Evolutionary conservation across 495 filamentous ascomycete species (phyloP).

Genomic region (Podospora bellae-mahoneyi): DNA sequence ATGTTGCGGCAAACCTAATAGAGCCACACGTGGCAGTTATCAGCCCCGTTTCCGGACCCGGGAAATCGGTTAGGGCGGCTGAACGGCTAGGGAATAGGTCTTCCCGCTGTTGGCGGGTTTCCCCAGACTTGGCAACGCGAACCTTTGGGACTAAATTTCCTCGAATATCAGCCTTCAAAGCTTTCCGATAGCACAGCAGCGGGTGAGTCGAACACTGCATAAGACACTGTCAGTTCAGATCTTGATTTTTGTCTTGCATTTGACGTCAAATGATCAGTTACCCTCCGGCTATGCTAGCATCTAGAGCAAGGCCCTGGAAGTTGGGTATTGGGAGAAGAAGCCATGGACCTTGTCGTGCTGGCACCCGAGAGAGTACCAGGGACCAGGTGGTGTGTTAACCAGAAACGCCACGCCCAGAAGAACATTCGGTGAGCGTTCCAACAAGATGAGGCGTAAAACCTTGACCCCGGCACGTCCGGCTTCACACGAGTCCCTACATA

Average conservation of each 20-base stretch:
- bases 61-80: neutral
- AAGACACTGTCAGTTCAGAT: neutral
- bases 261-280: neutral
- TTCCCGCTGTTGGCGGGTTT: neutral
- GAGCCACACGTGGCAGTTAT: neutral
- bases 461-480: no score
- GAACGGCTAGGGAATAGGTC: neutral
- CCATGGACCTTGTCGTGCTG: no score
- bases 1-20: neutral
- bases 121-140: neutral
- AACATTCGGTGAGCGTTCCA: no score
- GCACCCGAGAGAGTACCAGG: no score
- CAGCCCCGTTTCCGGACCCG: neutral
- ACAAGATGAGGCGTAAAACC: no score
- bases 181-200: neutral
- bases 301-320: neutral
- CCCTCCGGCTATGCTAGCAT: neutral
- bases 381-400: no score
- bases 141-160: neutral
- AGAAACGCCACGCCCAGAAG: no score
- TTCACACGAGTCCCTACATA: no score
- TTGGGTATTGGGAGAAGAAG: neutral
- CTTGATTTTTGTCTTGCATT: neutral
- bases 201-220: neutral
- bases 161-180: neutral